Conservation (phyloP, 108 stramenopile genomes). For the Skeletonema potamos region DNA sequence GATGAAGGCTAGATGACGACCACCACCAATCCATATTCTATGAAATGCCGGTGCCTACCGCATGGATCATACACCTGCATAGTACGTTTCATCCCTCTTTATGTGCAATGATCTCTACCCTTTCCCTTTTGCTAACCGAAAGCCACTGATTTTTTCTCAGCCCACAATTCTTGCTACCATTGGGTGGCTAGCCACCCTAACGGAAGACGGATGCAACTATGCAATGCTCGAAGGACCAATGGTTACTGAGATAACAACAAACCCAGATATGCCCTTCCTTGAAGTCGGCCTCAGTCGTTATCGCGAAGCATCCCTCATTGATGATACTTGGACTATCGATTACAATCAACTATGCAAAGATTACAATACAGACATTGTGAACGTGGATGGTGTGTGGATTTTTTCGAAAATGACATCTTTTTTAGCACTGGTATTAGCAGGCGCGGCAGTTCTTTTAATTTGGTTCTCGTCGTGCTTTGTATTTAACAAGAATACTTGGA, state of each 20-base stretch:
- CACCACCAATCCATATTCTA: background rate
- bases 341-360: constrained; percentile 31
- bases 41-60: constrained; percentile 3
- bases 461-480: constrained; percentile 63
- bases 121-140: background rate
- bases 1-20: too few relatives aligned
- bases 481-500: constrained; percentile 61
- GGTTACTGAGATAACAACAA: constrained; percentile 39
- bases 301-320: constrained; percentile 44
- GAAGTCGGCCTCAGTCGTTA: constrained; percentile 67
- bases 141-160: background rate
- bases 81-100: background rate
- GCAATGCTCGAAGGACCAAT: constrained; percentile 42
- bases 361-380: constrained; percentile 49
- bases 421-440: constrained; percentile 64
- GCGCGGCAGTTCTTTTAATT: constrained; percentile 66
- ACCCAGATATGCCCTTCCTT: constrained; percentile 48
- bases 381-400: constrained; percentile 56
- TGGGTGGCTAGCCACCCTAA: constrained; percentile 49
- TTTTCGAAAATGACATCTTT: constrained; percentile 53
- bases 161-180: constrained; percentile 44
- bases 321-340: constrained; percentile 36
- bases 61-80: background rate
- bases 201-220: constrained; percentile 64
- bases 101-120: background rate